These are phyloP conservation scores for Kregervanrija delftensis DNA, from an alignment of 805 yeast genomes.

Conservation along the genomic window DNA sequence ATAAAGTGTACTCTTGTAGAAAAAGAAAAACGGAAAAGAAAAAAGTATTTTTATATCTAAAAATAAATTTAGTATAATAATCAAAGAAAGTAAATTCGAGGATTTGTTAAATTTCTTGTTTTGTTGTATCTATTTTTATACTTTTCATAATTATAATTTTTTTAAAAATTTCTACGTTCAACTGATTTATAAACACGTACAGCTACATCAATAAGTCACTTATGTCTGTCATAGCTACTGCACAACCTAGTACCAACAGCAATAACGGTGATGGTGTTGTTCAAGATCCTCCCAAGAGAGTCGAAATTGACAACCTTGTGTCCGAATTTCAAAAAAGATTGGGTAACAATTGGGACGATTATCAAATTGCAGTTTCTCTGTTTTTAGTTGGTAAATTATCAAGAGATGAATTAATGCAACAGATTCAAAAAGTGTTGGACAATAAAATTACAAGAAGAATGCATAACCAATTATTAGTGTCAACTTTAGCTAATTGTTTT, in stretches of 20 bases:
- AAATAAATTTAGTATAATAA: too few relatives aligned
- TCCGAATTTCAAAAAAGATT: conserved; percentile 63
- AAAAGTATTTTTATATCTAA: too few relatives aligned
- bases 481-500: conserved; percentile 78
- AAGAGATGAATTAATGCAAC: conserved; percentile 60
- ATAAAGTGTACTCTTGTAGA: too few relatives aligned
- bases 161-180: too few relatives aligned
- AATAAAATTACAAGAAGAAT: conserved; percentile 39
- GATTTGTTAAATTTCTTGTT: too few relatives aligned
- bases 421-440: conserved; percentile 50
- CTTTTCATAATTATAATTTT: too few relatives aligned
- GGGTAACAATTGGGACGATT: conserved; percentile 81
- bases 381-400: conserved; percentile 78
- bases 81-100: too few relatives aligned
- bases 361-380: conserved; percentile 69
- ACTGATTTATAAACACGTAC: too few relatives aligned
- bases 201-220: not conserved
- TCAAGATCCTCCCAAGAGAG: conserved; percentile 24
- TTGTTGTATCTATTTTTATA: too few relatives aligned
- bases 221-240: conserved; percentile 1
- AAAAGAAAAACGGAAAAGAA: too few relatives aligned
- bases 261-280: not conserved
- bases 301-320: conserved; percentile 62
- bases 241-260: not conserved
- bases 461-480: conserved; percentile 78